phyloP scores from a whole-genome alignment of 2,329 filamentous ascomycete genomes.

The Neopestalotiopsis sp. region DNA sequence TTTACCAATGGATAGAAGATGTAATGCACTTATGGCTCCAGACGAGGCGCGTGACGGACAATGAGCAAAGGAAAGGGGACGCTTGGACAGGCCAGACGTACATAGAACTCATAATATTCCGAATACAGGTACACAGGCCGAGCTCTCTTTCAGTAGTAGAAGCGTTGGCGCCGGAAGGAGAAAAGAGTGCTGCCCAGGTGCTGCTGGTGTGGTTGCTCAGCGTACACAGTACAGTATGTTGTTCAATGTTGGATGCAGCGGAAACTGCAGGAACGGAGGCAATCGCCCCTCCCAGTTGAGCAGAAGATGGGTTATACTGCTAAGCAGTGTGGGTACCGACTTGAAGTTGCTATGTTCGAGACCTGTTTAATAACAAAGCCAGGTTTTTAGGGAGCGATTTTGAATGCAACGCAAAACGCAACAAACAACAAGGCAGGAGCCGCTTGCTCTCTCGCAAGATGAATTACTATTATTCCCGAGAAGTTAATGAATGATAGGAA shows the following conservation, averaged over 20 bases:
- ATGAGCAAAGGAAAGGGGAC: constrained; percentile 12
- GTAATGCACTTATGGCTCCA: background rate
- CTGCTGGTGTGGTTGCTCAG: background rate
- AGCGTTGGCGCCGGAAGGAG: background rate
- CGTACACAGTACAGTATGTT: background rate
- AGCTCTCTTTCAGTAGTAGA: background rate
- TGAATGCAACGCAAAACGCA: background rate
- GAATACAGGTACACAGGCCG: background rate
- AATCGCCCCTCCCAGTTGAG: background rate
- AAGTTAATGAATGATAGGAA: too few species aligned
- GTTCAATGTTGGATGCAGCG: background rate
- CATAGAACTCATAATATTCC: constrained; percentile 10
- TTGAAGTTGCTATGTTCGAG: background rate
- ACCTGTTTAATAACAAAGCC: background rate
- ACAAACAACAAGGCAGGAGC: background rate
- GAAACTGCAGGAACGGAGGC: background rate
- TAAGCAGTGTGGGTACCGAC: background rate
- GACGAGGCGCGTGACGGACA: background rate
- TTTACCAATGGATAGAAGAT: background rate
- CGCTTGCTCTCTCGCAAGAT: too few species aligned
- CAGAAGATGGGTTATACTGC: background rate
- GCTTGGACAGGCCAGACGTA: constrained; percentile 11
- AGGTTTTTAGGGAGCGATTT: background rate
- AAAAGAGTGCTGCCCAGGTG: background rate
- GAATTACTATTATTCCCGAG: too few species aligned